Conservation (phyloP, 768 basidiomycete species). For the Pisolithus marmoratus region DNA sequence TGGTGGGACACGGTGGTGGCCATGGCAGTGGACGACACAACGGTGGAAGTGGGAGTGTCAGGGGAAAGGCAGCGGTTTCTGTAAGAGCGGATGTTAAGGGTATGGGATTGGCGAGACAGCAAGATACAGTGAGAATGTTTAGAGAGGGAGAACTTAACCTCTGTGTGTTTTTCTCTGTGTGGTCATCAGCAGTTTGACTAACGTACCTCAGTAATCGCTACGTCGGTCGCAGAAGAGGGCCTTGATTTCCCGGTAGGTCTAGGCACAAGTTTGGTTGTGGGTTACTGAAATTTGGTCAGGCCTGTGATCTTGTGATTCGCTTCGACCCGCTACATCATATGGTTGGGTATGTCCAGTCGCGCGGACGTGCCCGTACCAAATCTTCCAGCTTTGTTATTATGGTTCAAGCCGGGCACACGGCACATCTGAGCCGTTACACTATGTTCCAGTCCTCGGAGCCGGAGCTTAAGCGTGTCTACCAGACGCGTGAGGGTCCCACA, state of each 20-base stretch:
- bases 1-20: slow-evolving; percentile 65
- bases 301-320: slow-evolving; percentile 81
- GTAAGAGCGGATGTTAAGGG: slow-evolving; percentile 38
- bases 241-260: slow-evolving; percentile 74
- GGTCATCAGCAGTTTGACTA: neutral
- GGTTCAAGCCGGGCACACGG: slow-evolving; percentile 57
- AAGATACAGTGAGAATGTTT: slow-evolving; percentile 60
- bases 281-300: slow-evolving; percentile 36
- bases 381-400: slow-evolving; percentile 77
- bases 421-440: slow-evolving; percentile 53
- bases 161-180: slow-evolving; percentile 37
- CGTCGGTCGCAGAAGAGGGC: slow-evolving; percentile 88
- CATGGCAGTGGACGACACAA: slow-evolving; percentile 33
- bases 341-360: slow-evolving; percentile 84
- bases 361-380: slow-evolving; percentile 76
- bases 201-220: slow-evolving; percentile 57
- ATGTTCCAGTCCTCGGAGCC: slow-evolving; percentile 57
- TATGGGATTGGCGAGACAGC: slow-evolving; percentile 48
- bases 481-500: slow-evolving; percentile 37
- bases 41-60: slow-evolving; percentile 15
- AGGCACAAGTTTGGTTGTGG: neutral
- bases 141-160: slow-evolving; percentile 61
- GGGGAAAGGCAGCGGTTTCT: slow-evolving; percentile 15
- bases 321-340: slow-evolving; percentile 80
- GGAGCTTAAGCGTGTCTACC: slow-evolving; percentile 58